Conservation (phyloP, 2,329 filamentous ascomycete species). For the Cladosporium sp. region DNA sequence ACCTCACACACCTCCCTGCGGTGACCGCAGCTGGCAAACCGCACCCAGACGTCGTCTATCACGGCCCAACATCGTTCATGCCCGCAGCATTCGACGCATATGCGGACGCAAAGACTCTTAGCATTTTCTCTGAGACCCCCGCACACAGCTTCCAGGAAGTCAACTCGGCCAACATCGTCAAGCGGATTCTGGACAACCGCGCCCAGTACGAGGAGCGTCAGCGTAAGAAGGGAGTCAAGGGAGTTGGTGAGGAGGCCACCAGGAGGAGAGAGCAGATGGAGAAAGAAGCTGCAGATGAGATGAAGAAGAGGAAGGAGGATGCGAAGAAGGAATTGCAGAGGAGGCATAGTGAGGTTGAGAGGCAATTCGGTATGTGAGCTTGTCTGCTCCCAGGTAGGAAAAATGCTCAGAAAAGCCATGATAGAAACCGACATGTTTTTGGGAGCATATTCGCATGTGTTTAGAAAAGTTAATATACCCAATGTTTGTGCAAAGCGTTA, state of each 20-base stretch:
- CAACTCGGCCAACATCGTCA: slow-evolving; percentile 88
- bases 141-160: slow-evolving; percentile 78
- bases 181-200: slow-evolving; percentile 80
- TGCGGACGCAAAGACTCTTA: slow-evolving; percentile 71
- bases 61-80: slow-evolving; percentile 93
- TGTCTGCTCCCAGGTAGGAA: background rate
- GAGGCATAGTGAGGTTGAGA: slow-evolving; percentile 35
- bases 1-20: slow-evolving; percentile 70
- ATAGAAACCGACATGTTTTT: no score
- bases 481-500: no score
- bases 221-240: slow-evolving; percentile 83
- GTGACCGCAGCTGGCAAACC: slow-evolving; percentile 42
- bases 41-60: slow-evolving; percentile 74
- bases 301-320: slow-evolving; percentile 10
- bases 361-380: slow-evolving; percentile 30
- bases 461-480: background rate
- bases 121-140: slow-evolving; percentile 76
- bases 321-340: slow-evolving; percentile 19
- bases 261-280: slow-evolving; percentile 26
- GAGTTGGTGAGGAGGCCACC: slow-evolving; percentile 61
- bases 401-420: no score
- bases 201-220: slow-evolving; percentile 89
- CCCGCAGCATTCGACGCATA: slow-evolving; percentile 57
- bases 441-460: background rate
- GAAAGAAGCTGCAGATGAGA: slow-evolving; percentile 16